A percentile compares a stretch with the other conserved stretches of the same genome.
Evolutionary conservation across 2,329 filamentous ascomycete species (phyloP).

Genomic region (Neurospora crassa): DNA sequence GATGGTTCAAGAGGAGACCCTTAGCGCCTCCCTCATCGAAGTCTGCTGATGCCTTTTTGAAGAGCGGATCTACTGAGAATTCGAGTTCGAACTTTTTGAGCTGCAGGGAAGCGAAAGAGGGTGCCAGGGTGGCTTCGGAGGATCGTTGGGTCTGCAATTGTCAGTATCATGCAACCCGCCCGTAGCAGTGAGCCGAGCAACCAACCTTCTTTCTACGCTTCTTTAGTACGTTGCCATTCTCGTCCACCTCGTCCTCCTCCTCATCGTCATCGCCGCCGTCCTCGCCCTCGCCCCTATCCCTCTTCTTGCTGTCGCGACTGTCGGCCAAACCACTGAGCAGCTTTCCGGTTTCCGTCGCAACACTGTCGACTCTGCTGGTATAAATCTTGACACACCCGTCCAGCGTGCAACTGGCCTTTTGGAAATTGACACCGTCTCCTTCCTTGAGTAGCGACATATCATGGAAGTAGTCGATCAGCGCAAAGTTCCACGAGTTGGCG

Average conservation of each 20-base stretch:
- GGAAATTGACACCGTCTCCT: constrained; percentile 94
- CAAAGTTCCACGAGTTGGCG: constrained; percentile 97
- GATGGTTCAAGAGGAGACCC: constrained; percentile 84
- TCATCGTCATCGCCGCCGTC: constrained; percentile 60
- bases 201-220: constrained; percentile 66
- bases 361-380: constrained; percentile 94
- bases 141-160: constrained; percentile 44
- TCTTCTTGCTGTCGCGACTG: constrained; percentile 68
- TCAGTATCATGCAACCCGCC: neutral
- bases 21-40: constrained; percentile 98
- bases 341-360: constrained; percentile 94
- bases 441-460: constrained; percentile 97
- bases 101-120: constrained; percentile 78
- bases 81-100: constrained; percentile 97
- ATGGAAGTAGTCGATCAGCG: constrained; percentile 99
- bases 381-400: constrained; percentile 99
- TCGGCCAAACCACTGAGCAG: constrained; percentile 88
- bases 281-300: constrained; percentile 51
- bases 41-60: constrained; percentile 97
- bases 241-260: constrained; percentile 43
- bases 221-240: constrained; percentile 41
- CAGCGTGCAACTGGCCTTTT: constrained; percentile 93
- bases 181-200: neutral
- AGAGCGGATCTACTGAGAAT: constrained; percentile 93
- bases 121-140: constrained; percentile 86